Conservation (phyloP, 768 basidiomycete genomes). For the Glaciozyma martinii region DNA sequence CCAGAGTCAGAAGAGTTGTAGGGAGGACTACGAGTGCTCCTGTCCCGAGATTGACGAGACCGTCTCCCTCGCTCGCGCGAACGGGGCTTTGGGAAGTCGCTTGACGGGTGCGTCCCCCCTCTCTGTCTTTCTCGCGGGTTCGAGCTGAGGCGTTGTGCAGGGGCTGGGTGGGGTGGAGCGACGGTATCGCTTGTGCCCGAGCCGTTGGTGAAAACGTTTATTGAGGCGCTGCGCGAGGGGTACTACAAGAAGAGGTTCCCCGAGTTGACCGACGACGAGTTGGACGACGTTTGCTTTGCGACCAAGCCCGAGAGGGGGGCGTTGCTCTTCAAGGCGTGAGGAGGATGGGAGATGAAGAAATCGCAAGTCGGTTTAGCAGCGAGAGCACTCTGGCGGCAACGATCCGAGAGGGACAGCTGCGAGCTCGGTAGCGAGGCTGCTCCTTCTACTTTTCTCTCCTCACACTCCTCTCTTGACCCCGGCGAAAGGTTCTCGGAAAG, state of each 20-base stretch:
- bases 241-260: constrained; percentile 54
- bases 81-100: constrained; percentile 71
- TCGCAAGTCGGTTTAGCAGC: neutral
- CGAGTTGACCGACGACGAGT: constrained; percentile 51
- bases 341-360: neutral
- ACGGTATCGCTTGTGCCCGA: constrained; percentile 71
- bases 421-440: too few relatives aligned
- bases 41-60: constrained; percentile 69
- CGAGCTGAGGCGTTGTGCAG: constrained; percentile 39
- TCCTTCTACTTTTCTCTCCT: neutral
- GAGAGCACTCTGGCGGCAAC: too few relatives aligned
- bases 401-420: too few relatives aligned
- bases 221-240: constrained; percentile 50
- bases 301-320: constrained; percentile 43
- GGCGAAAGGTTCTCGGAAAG: neutral
- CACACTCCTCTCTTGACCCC: neutral
- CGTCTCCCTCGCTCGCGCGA: constrained; percentile 52
- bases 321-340: neutral
- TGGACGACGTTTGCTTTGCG: constrained; percentile 66
- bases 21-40: constrained; percentile 64
- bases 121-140: neutral
- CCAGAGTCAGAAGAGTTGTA: constrained; percentile 64
- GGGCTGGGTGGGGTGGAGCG: constrained; percentile 88
- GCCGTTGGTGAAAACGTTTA: constrained; percentile 54
- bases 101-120: constrained; percentile 55